Evolutionary conservation across 208 protist species (phyloP).

Genomic region (Crithidia fasciculata): DNA sequence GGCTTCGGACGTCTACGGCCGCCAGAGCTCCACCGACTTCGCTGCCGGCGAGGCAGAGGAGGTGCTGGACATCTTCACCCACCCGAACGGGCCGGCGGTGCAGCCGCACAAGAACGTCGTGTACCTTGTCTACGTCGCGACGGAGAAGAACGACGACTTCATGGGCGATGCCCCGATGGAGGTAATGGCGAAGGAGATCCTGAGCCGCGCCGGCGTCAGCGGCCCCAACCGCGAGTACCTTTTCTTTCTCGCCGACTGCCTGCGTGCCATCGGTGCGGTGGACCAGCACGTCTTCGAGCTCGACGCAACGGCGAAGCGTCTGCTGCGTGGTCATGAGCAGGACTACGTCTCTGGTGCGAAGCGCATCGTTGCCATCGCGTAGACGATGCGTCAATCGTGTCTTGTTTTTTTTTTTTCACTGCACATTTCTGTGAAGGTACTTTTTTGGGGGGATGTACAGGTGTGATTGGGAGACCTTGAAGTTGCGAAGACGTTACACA

Average conservation of each 20-base stretch:
- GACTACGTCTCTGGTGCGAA: conserved; percentile 25
- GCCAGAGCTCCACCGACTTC: conserved; percentile 21
- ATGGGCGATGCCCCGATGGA: conserved; percentile 64
- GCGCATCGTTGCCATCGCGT: conserved; percentile 11
- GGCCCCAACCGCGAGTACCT: conserved; percentile 86
- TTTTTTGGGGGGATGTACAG: too few species aligned
- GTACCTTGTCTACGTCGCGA: conserved; percentile 78
- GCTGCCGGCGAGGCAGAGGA: conserved; percentile 18
- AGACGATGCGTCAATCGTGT: background rate
- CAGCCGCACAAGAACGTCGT: conserved; percentile 43
- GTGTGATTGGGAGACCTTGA: too few species aligned
- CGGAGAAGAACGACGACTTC: conserved; percentile 65
- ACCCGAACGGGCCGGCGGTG: conserved; percentile 32
- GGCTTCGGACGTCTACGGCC: background rate
- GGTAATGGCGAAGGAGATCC: conserved; percentile 69
- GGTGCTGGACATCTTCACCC: conserved; percentile 24
- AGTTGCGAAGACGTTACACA: too few species aligned
- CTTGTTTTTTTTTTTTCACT: background rate
- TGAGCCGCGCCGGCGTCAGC: conserved; percentile 51
- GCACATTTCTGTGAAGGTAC: background rate
- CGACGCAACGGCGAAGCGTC: conserved; percentile 45
- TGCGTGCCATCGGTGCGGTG: conserved; percentile 50
- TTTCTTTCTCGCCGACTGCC: conserved; percentile 64
- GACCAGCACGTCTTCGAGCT: conserved; percentile 80
- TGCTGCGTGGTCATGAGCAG: conserved; percentile 37